Evolutionary conservation across 2,329 filamentous ascomycete species (phyloP).

Genomic region (Clarireedia hainanense): DNA sequence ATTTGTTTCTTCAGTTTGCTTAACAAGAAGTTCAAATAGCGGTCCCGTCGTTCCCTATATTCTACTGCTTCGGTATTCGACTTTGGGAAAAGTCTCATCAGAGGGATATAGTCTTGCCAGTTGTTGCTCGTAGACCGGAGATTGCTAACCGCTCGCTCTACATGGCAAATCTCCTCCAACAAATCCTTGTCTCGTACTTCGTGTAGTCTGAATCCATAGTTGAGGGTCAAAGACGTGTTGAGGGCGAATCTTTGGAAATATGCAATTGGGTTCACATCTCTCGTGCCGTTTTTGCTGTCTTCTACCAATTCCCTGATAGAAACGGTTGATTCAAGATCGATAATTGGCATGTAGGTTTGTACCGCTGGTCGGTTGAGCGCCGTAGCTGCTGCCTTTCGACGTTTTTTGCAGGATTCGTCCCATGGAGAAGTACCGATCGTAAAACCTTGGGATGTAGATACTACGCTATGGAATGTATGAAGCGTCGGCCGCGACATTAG

Average conservation of each 20-base stretch:
- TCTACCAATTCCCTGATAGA: slow-evolving; percentile 65
- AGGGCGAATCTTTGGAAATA: slow-evolving; percentile 72
- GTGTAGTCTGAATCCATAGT: slow-evolving; percentile 66
- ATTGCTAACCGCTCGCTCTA: slow-evolving; percentile 69
- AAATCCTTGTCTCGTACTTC: slow-evolving; percentile 60
- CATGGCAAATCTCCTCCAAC: slow-evolving; percentile 64
- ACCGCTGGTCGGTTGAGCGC: slow-evolving; percentile 70
- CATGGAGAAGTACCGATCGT: slow-evolving; percentile 80
- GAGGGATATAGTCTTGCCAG: slow-evolving; percentile 77
- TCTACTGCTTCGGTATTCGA: slow-evolving; percentile 55
- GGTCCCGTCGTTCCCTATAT: slow-evolving; percentile 61
- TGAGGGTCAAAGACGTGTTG: slow-evolving; percentile 69
- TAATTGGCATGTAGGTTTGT: slow-evolving; percentile 73
- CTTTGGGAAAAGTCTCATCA: slow-evolving; percentile 57
- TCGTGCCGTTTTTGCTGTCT: slow-evolving; percentile 52
- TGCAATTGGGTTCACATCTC: slow-evolving; percentile 61
- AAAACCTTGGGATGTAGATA: slow-evolving; percentile 69
- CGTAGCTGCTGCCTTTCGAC: slow-evolving; percentile 71
- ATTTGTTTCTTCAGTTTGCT: slow-evolving; percentile 54
- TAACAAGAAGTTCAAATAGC: slow-evolving; percentile 53
- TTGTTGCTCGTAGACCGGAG: slow-evolving; percentile 76
- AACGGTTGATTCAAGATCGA: slow-evolving; percentile 66
- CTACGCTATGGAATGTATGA: slow-evolving; percentile 75
- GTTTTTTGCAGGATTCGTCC: slow-evolving; percentile 71
- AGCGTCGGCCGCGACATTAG: slow-evolving; percentile 71